phyloP scores from a whole-genome alignment of 1,284 basidiomycete species.

The Ceratobasidium sp. region DNA sequence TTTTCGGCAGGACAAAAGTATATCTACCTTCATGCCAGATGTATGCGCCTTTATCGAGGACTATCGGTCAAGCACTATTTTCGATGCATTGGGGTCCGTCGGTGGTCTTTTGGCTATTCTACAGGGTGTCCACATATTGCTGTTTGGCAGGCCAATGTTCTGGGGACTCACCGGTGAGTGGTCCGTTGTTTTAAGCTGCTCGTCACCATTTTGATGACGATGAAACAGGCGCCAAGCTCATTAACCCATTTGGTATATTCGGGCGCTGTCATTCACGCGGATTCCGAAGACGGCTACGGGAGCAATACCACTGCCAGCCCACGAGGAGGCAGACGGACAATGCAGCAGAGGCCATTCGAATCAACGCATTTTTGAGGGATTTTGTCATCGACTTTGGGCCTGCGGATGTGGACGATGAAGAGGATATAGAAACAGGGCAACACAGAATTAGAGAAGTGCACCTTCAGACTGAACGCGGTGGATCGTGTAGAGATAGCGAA shows the following conservation, averaged over 20 bases:
- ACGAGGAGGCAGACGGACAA: neutral
- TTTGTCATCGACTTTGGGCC: constrained; percentile 34
- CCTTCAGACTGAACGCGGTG: no score
- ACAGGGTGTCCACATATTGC: constrained; percentile 19
- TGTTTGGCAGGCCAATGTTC: constrained; percentile 26
- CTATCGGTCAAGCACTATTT: constrained; percentile 21
- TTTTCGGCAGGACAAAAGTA: neutral
- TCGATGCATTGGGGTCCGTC: constrained; percentile 23
- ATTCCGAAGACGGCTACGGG: constrained; percentile 8
- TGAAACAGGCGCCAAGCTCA: constrained; percentile 13
- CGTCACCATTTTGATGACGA: neutral
- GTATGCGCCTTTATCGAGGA: constrained; percentile 10
- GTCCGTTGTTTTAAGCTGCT: neutral
- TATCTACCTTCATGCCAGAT: neutral
- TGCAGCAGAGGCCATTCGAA: neutral
- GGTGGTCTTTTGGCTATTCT: constrained; percentile 35
- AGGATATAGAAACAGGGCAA: neutral
- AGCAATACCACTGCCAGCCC: neutral
- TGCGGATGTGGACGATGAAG: constrained; percentile 5
- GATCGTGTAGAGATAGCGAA: neutral
- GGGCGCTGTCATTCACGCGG: neutral
- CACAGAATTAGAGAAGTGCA: no score
- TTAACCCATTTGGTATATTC: constrained; percentile 27
- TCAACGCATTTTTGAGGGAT: constrained; percentile 16
- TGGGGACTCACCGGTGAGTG: constrained; percentile 26